Conservation (phyloP, 176 grass and related monocot species). For the Pontederia paniculata region DNA sequence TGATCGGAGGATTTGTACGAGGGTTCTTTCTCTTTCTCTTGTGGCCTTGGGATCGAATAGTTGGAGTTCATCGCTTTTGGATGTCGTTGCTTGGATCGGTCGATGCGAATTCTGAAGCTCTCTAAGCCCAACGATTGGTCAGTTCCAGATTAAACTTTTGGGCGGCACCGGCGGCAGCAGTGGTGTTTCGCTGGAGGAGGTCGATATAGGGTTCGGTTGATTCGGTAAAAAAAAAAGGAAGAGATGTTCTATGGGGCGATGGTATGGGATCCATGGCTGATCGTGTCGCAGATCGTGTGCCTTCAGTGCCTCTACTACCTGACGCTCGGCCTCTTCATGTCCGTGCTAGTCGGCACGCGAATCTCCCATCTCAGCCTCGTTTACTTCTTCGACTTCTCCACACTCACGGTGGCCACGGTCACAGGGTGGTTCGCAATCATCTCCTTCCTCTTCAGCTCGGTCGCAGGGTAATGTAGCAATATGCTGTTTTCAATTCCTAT, state of each 20-base stretch:
- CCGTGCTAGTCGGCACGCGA: constrained; percentile 69
- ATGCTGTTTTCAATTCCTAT: background rate
- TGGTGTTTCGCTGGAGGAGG: too few species aligned
- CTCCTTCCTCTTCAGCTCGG: constrained; percentile 63
- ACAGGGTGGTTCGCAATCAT: constrained; percentile 86
- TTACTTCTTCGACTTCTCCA: constrained; percentile 96
- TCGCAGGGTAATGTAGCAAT: constrained; percentile 48
- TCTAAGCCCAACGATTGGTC: too few species aligned
- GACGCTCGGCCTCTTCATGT: constrained; percentile 51
- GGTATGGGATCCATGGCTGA: constrained; percentile 98
- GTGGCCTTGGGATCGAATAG: too few species aligned
- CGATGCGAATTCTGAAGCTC: too few species aligned
- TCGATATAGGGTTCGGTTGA: too few species aligned
- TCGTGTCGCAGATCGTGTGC: constrained; percentile 94
- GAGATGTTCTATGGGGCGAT: constrained; percentile 98
- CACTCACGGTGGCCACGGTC: constrained; percentile 56
- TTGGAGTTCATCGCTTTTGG: too few species aligned
- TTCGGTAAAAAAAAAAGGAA: background rate
- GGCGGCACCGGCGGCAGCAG: too few species aligned
- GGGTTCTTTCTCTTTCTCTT: too few species aligned
- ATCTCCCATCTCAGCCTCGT: constrained; percentile 69
- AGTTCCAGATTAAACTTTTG: too few species aligned
- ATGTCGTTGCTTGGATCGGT: too few species aligned
- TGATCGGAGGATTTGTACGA: too few species aligned
- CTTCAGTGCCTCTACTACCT: constrained; percentile 97